A percentile compares a stretch with the other conserved stretches of the same genome.
These are phyloP conservation scores for Aspergillus fumigatus DNA, from an alignment of 2,329 filamentous ascomycete genomes.

Conservation along the genomic window DNA sequence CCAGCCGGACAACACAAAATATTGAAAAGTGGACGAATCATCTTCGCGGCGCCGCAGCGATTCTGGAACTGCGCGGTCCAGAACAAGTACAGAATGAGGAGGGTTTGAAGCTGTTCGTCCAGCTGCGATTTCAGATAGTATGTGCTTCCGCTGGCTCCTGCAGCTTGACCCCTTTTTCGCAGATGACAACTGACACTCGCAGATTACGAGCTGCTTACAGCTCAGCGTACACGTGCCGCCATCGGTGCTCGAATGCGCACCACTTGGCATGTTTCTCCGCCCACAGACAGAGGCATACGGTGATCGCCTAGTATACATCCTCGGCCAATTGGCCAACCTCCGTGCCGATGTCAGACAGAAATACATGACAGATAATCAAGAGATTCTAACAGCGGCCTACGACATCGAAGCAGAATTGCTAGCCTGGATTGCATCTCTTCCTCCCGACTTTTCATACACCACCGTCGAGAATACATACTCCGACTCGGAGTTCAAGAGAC, in stretches of 20 bases:
- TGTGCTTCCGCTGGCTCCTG: slow-evolving; percentile 7
- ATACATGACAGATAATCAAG: slow-evolving; percentile 19
- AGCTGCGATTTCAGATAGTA: slow-evolving; percentile 56
- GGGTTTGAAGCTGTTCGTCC: slow-evolving; percentile 51
- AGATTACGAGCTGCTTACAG: slow-evolving; percentile 37
- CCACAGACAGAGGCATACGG: slow-evolving; percentile 24
- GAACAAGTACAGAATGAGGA: slow-evolving; percentile 38
- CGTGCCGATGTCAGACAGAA: slow-evolving; percentile 29
- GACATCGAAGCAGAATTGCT: slow-evolving; percentile 32
- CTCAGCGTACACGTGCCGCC: slow-evolving; percentile 26
- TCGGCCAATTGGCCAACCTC: slow-evolving; percentile 28
- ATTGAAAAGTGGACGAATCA: slow-evolving; percentile 54
- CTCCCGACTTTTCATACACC: slow-evolving; percentile 25
- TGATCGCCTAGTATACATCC: slow-evolving; percentile 26
- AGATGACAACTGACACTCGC: slow-evolving; percentile 5
- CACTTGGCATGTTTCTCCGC: slow-evolving; percentile 25
- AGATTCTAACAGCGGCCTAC: slow-evolving; percentile 29
- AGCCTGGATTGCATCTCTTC: slow-evolving; percentile 26
- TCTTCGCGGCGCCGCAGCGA: slow-evolving; percentile 55
- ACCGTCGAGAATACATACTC: slow-evolving; percentile 18
- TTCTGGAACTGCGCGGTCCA: slow-evolving; percentile 46
- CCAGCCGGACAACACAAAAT: slow-evolving; percentile 41
- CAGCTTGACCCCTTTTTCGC: not conserved
- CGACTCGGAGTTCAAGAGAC: slow-evolving; percentile 34
- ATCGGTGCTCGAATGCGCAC: slow-evolving; percentile 29